Evolutionary conservation across 2,329 filamentous ascomycete genomes (phyloP).

Genomic region (Hymenoscyphus albidus): DNA sequence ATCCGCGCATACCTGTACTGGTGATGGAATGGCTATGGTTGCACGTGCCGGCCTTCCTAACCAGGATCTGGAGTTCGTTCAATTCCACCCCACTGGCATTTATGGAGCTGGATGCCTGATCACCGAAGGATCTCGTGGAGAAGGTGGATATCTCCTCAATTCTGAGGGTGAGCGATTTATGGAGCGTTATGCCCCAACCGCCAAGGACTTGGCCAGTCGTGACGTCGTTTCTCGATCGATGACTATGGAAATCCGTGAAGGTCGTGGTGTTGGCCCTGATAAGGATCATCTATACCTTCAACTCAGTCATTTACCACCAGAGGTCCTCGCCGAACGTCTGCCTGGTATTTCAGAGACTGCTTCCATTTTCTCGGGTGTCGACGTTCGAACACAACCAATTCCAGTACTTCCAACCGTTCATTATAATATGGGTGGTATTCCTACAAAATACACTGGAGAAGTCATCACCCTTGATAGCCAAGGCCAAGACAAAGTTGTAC

Average conservation of each 20-base stretch:
- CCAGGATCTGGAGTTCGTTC: slow-evolving; percentile 99
- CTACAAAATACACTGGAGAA: slow-evolving; percentile 95
- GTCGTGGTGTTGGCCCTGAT: slow-evolving; percentile 91
- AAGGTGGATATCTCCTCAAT: slow-evolving; percentile 97
- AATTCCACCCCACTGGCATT: slow-evolving; percentile 99
- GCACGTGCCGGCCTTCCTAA: slow-evolving; percentile 95
- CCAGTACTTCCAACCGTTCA: slow-evolving; percentile 95
- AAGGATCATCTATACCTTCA: slow-evolving; percentile 99
- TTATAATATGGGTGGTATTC: slow-evolving; percentile 99
- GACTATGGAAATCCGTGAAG: slow-evolving; percentile 97
- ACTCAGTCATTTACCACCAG: slow-evolving; percentile 87
- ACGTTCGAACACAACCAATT: slow-evolving; percentile 95
- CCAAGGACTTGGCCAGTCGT: slow-evolving; percentile 94
- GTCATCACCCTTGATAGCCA: slow-evolving; percentile 82
- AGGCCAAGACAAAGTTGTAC: slow-evolving; percentile 89
- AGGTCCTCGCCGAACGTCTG: slow-evolving; percentile 91
- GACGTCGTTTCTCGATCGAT: slow-evolving; percentile 97
- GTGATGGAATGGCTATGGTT: slow-evolving; percentile 99
- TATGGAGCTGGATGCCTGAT: slow-evolving; percentile 98
- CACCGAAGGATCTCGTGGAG: slow-evolving; percentile 94
- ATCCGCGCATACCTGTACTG: slow-evolving; percentile 95
- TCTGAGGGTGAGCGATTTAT: slow-evolving; percentile 98
- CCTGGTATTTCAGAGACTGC: slow-evolving; percentile 98
- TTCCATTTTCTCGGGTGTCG: slow-evolving; percentile 93
- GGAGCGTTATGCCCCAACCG: slow-evolving; percentile 96